Percentiles rank a stretch among this genome's conserved stretches.
phyloP scores from a whole-genome alignment of 495 filamentous ascomycete genomes.

The Saxophila tyrrhenica region DNA sequence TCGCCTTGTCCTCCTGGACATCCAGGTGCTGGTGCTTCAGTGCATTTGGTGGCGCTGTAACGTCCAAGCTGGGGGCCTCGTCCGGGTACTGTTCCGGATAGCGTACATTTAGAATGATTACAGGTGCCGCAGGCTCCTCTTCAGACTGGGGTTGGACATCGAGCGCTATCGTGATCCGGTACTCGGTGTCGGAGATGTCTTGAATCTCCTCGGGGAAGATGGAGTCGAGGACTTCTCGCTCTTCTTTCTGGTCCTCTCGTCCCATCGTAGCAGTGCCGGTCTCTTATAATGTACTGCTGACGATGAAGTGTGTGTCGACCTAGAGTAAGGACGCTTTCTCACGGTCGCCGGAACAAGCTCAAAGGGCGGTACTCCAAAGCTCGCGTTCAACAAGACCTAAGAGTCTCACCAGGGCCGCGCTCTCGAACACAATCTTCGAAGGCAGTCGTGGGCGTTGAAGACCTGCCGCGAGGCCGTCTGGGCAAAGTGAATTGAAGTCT shows the following conservation, averaged over 20 bases:
- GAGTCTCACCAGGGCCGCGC: too few relatives aligned
- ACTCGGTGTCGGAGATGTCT: constrained; percentile 83
- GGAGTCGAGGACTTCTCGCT: constrained; percentile 92
- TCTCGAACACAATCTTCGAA: too few relatives aligned
- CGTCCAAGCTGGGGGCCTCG: constrained; percentile 64
- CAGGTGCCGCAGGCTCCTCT: constrained; percentile 38
- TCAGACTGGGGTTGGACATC: constrained; percentile 48
- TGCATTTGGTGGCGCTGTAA: constrained; percentile 59
- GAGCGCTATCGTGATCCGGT: constrained; percentile 67
- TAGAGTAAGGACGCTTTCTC: too few relatives aligned
- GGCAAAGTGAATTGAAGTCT: too few relatives aligned
- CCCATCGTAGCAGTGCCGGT: constrained; percentile 49
- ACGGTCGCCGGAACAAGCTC: too few relatives aligned
- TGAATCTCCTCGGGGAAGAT: constrained; percentile 98
- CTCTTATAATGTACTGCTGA: too few relatives aligned
- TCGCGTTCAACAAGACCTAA: too few relatives aligned
- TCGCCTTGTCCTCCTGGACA: constrained; percentile 56
- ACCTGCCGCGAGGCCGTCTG: too few relatives aligned
- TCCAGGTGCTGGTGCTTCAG: constrained; percentile 51
- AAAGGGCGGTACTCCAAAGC: too few relatives aligned
- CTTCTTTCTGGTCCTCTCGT: constrained; percentile 84
- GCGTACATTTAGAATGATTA: constrained; percentile 65
- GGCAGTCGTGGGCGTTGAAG: too few relatives aligned
- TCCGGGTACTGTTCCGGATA: constrained; percentile 86
- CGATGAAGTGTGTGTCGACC: too few relatives aligned